phyloP scores from a whole-genome alignment of 352 stramenopile species.

The Phytophthora boehmeriae region DNA sequence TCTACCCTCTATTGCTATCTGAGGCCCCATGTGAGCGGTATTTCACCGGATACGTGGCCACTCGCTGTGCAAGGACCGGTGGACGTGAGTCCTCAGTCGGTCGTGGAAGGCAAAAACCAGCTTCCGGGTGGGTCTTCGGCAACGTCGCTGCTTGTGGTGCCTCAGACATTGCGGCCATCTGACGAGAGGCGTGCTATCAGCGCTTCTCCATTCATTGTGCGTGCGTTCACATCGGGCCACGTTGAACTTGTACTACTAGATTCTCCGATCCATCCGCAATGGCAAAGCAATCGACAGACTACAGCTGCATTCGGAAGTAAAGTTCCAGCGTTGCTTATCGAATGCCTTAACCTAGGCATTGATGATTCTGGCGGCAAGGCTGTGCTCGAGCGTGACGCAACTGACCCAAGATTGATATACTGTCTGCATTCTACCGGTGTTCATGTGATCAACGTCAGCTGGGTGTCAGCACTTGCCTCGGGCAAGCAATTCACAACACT shows the following conservation, averaged over 20 bases:
- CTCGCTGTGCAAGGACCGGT: conserved; percentile 74
- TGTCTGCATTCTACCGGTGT: conserved; percentile 79
- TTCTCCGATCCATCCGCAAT: conserved; percentile 60
- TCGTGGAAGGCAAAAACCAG: conserved; percentile 62
- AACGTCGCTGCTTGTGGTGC: conserved; percentile 58
- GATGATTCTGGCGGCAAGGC: conserved; percentile 73
- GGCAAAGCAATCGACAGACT: conserved; percentile 46
- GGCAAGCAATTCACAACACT: conserved; percentile 66
- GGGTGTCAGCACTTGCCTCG: conserved; percentile 61
- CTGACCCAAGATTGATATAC: conserved; percentile 70
- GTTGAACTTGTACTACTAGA: conserved; percentile 79
- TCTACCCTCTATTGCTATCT: conserved; percentile 46
- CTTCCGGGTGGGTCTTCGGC: conserved; percentile 45
- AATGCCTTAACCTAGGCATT: conserved; percentile 76
- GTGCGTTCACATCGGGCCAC: conserved; percentile 75
- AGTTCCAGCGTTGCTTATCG: conserved; percentile 63
- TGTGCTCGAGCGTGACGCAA: conserved; percentile 52
- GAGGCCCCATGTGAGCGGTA: conserved; percentile 68
- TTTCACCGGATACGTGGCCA: conserved; percentile 77
- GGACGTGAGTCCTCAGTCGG: conserved; percentile 57
- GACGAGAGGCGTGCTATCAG: conserved; percentile 37
- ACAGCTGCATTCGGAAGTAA: conserved; percentile 19
- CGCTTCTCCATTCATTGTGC: conserved; percentile 64
- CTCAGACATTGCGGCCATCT: conserved; percentile 36
- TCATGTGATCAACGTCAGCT: conserved; percentile 79